Conservation (phyloP, 2,329 filamentous ascomycete species). For the Mycosphaerella sp. region DNA sequence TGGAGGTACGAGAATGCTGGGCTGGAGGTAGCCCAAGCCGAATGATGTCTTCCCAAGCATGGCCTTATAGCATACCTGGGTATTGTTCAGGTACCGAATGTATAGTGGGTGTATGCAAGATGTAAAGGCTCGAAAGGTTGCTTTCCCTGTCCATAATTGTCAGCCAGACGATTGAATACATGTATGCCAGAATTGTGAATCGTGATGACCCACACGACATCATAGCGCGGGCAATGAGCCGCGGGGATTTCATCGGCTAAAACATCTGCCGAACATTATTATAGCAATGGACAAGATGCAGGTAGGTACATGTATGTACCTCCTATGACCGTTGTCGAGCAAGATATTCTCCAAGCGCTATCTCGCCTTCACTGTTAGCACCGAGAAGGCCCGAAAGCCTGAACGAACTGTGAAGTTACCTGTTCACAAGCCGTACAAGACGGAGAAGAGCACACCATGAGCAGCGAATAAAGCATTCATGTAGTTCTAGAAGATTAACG, state of each 20-base stretch:
- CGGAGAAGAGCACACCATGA: constrained; percentile 4
- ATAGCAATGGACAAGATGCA: constrained; percentile 54
- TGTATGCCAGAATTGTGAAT: too few relatives aligned
- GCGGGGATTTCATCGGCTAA: too few relatives aligned
- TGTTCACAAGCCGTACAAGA: constrained; percentile 26
- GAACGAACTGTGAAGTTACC: constrained; percentile 39
- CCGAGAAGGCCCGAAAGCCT: constrained; percentile 33
- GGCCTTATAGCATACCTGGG: too few relatives aligned
- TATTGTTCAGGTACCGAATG: background rate
- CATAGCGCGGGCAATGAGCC: too few relatives aligned
- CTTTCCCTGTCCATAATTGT: too few relatives aligned
- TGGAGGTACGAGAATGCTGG: too few relatives aligned
- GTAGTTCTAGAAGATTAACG: background rate
- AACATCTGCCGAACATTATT: constrained; percentile 33
- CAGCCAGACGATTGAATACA: too few relatives aligned
- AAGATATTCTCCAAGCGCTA: constrained; percentile 48
- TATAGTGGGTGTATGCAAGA: background rate
- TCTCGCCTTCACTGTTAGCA: constrained; percentile 44
- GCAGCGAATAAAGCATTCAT: background rate
- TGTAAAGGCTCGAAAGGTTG: too few relatives aligned
- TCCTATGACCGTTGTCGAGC: constrained; percentile 28
- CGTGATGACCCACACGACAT: too few relatives aligned
- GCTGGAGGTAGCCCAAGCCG: too few relatives aligned
- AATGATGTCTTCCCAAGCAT: background rate
- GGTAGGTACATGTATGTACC: constrained; percentile 44